phyloP scores from a whole-genome alignment of 768 basidiomycete species.

The Boletus sp. region DNA sequence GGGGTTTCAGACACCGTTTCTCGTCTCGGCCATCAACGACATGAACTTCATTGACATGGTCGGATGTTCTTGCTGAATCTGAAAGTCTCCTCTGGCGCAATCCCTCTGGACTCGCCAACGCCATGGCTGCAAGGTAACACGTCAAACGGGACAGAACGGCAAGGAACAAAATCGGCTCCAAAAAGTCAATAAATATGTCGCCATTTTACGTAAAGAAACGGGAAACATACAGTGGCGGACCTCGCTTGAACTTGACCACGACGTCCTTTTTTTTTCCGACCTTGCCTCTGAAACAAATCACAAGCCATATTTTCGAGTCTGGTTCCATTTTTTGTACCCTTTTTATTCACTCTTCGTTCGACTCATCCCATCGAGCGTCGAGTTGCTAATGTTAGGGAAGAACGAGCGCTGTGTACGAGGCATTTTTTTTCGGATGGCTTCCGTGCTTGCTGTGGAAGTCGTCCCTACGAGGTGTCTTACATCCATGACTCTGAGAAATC shows the following conservation, averaged over 20 bases:
- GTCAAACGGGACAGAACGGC: background rate
- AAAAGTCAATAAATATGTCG: background rate
- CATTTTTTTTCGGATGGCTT: slow-evolving; percentile 58
- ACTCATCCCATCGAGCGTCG: slow-evolving; percentile 40
- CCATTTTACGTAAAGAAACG: slow-evolving; percentile 14
- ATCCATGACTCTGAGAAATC: slow-evolving; percentile 16
- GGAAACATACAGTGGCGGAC: too few species aligned
- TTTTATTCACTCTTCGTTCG: slow-evolving; percentile 48
- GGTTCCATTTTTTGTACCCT: slow-evolving; percentile 20
- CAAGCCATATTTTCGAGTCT: background rate
- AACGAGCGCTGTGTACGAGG: slow-evolving; percentile 29
- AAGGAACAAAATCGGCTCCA: background rate
- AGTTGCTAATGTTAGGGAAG: slow-evolving; percentile 54
- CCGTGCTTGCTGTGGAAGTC: slow-evolving; percentile 29
- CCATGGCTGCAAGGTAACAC: slow-evolving; percentile 15
- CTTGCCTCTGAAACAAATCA: background rate
- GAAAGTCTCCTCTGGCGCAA: slow-evolving; percentile 24
- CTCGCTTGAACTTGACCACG: background rate
- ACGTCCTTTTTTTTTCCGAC: background rate
- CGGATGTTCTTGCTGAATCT: background rate
- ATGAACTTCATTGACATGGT: background rate
- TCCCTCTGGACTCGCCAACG: slow-evolving; percentile 14
- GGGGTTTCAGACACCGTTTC: slow-evolving; percentile 5
- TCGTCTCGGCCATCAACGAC: slow-evolving; percentile 13
- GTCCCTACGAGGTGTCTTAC: slow-evolving; percentile 68